Evolutionary conservation across 2,329 filamentous ascomycete species (phyloP).

Genomic region (Alternaria atra): DNA sequence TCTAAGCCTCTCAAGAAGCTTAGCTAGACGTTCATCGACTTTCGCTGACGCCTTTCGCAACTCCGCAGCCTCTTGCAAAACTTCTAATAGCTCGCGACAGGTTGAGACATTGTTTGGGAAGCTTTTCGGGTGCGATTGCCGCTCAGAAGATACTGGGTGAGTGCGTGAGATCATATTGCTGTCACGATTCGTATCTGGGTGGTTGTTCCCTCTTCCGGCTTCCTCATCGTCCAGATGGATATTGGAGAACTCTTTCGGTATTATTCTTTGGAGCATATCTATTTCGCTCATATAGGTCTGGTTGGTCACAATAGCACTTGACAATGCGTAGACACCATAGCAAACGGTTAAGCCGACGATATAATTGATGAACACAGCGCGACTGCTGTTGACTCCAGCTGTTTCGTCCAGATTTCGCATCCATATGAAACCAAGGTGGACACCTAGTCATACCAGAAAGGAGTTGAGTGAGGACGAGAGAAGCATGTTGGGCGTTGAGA

Average conservation of each 20-base stretch:
- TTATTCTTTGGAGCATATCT: background rate
- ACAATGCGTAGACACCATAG: background rate
- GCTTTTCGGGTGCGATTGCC: background rate
- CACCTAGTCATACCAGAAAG: slow-evolving; percentile 1
- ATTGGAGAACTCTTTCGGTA: too few species aligned
- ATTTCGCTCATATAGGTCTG: slow-evolving; percentile 3
- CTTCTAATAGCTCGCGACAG: background rate
- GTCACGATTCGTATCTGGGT: too few species aligned
- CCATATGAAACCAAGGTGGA: slow-evolving; percentile 5
- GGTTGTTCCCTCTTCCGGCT: too few species aligned
- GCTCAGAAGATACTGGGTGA: background rate
- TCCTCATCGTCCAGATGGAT: too few species aligned
- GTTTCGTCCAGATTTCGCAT: background rate
- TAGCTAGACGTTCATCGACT: background rate
- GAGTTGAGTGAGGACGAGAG: background rate
- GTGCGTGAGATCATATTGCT: too few species aligned
- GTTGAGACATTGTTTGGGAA: background rate
- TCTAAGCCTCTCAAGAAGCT: background rate
- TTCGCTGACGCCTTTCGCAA: background rate
- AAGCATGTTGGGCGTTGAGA: slow-evolving; percentile 1
- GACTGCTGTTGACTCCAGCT: background rate
- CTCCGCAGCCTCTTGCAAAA: background rate
- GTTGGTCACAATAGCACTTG: background rate
- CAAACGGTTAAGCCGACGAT: background rate
- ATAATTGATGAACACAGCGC: slow-evolving; percentile 1